Conservation (phyloP, 805 yeast species). For the Pichia phayaonensis region DNA sequence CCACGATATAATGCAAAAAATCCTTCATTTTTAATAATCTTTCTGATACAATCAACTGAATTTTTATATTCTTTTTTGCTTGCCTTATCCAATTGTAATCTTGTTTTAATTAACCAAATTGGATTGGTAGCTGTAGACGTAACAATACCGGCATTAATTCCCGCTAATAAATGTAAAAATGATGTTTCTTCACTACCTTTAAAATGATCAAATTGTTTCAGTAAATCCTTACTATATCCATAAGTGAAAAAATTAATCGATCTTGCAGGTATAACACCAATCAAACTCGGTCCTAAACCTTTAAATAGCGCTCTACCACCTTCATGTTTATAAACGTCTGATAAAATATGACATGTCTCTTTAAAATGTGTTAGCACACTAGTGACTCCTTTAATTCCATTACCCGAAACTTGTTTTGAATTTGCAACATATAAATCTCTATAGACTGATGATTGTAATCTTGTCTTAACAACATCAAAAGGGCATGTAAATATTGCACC, state of each 20-base stretch:
- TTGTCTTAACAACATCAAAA: conserved; percentile 89
- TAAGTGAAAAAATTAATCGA: conserved; percentile 94
- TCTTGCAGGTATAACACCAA: conserved; percentile 97
- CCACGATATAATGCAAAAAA: conserved; percentile 77
- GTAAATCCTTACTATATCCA: conserved; percentile 79
- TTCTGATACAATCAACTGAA: conserved; percentile 74
- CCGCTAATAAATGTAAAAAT: conserved; percentile 78
- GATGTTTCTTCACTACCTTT: conserved; percentile 68
- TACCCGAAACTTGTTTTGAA: neutral
- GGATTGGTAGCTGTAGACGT: conserved; percentile 97
- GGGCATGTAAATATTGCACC: conserved; percentile 95
- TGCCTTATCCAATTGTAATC: conserved; percentile 84
- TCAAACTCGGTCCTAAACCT: conserved; percentile 93
- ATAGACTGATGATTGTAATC: conserved; percentile 86
- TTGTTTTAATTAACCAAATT: conserved; percentile 92
- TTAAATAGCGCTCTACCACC: conserved; percentile 84
- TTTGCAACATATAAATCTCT: conserved; percentile 38
- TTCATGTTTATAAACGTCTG: conserved; percentile 61
- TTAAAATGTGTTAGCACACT: conserved; percentile 54
- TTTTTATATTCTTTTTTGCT: conserved; percentile 58
- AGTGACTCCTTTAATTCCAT: neutral
- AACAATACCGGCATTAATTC: conserved; percentile 85
- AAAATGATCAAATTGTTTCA: conserved; percentile 54
- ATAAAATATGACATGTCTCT: conserved; percentile 72
- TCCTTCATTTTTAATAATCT: conserved; percentile 73